Conservation (phyloP, 108 stramenopile species). For the Nitzschia palea region DNA sequence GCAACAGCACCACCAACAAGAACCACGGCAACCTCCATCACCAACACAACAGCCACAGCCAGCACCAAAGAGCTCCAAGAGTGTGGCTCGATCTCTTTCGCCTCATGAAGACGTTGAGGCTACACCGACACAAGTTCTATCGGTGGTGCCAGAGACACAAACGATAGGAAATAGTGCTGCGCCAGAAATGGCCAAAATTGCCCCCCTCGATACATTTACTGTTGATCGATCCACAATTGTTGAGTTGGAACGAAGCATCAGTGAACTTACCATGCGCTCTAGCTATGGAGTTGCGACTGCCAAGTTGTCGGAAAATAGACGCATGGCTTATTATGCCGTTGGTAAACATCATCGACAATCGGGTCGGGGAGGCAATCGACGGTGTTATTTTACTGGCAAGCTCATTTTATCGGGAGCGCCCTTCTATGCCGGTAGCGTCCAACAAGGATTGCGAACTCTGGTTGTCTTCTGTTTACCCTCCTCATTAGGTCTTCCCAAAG, state of each 20-base stretch:
- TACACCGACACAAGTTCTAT: constrained; percentile 26
- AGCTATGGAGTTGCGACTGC: constrained; percentile 42
- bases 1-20: not conserved
- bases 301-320: constrained; percentile 47
- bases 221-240: constrained; percentile 20
- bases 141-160: not conserved
- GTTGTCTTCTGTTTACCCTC: constrained; percentile 87
- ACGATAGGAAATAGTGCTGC: not conserved
- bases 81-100: not conserved
- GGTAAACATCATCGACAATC: constrained; percentile 60
- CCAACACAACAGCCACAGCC: no score
- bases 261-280: constrained; percentile 84
- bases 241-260: constrained; percentile 60
- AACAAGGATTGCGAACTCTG: constrained; percentile 79
- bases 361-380: constrained; percentile 63
- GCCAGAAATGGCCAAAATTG: not conserved
- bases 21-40: no score
- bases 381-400: constrained; percentile 85
- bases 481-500: constrained; percentile 61
- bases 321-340: constrained; percentile 90
- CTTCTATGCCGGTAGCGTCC: constrained; percentile 83
- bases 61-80: constrained; percentile 7
- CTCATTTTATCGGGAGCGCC: constrained; percentile 64
- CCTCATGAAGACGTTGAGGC: constrained; percentile 38
- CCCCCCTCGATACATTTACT: constrained; percentile 37